These are phyloP conservation scores for Decorospora gaudefroyi DNA, from an alignment of 2,329 filamentous ascomycete genomes.

Conservation along the genomic window DNA sequence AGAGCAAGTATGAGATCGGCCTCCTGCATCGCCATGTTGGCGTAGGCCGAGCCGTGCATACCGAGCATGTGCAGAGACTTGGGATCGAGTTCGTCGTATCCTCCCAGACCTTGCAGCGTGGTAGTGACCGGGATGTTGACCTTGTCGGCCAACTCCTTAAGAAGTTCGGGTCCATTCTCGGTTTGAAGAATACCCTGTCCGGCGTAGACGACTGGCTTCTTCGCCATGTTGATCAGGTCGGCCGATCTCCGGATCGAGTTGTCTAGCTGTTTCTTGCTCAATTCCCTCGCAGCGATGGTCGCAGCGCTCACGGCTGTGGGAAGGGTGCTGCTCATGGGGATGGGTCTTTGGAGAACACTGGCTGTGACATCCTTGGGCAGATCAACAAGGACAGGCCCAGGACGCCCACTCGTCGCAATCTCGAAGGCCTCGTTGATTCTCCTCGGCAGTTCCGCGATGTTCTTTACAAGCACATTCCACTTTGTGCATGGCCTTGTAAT, in stretches of 20 bases:
- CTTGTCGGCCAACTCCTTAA: constrained; percentile 89
- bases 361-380: constrained; percentile 96
- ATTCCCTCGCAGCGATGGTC: constrained; percentile 75
- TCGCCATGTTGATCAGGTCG: constrained; percentile 79
- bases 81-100: constrained; percentile 87
- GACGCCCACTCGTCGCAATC: constrained; percentile 91
- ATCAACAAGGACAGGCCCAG: constrained; percentile 93
- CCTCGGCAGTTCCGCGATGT: constrained; percentile 86
- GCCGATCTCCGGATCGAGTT: constrained; percentile 76
- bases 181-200: constrained; percentile 85
- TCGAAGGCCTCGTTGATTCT: constrained; percentile 98
- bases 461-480: constrained; percentile 99
- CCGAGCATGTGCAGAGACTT: constrained; percentile 98
- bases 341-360: constrained; percentile 77
- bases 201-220: constrained; percentile 95
- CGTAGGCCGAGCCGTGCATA: constrained; percentile 96
- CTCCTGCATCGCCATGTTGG: constrained; percentile 98
- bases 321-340: constrained; percentile 74
- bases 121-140: constrained; percentile 91
- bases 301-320: constrained; percentile 85
- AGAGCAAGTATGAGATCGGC: constrained; percentile 95
- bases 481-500: constrained; percentile 96
- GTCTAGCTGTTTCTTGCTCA: constrained; percentile 72
- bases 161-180: constrained; percentile 75
- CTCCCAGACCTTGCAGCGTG: constrained; percentile 90